A percentile compares a stretch with the other conserved stretches of the same genome.
These are phyloP conservation scores for Paecilomyces fulvus DNA, from an alignment of 2,329 filamentous ascomycete species.

Conservation along the genomic window DNA sequence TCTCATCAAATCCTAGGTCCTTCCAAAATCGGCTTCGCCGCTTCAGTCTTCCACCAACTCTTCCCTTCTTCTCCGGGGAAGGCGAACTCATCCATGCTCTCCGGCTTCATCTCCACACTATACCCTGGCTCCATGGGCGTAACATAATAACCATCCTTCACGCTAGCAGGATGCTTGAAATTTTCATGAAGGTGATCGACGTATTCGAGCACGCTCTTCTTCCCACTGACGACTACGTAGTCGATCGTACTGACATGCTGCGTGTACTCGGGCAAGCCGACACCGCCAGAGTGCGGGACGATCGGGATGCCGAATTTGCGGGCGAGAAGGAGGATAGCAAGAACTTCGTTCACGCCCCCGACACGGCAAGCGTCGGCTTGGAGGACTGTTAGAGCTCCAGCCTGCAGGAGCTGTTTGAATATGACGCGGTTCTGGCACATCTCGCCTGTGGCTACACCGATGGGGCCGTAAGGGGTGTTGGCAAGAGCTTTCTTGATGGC, in stretches of 20 bases:
- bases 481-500: slow-evolving; percentile 72
- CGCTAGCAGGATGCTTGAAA: slow-evolving; percentile 71
- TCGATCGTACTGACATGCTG: slow-evolving; percentile 89
- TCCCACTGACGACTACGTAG: slow-evolving; percentile 77
- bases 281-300: slow-evolving; percentile 81
- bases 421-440: slow-evolving; percentile 94
- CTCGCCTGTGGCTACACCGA: slow-evolving; percentile 84
- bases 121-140: slow-evolving; percentile 78
- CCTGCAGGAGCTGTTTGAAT: slow-evolving; percentile 82
- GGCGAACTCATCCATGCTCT: slow-evolving; percentile 70
- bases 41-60: slow-evolving; percentile 78
- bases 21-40: slow-evolving; percentile 67
- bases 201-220: slow-evolving; percentile 77
- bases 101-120: slow-evolving; percentile 86
- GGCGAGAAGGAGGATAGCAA: slow-evolving; percentile 82
- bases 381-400: slow-evolving; percentile 75
- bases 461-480: slow-evolving; percentile 44
- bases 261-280: slow-evolving; percentile 87
- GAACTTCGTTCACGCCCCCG: slow-evolving; percentile 83
- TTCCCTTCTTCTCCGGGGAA: slow-evolving; percentile 70
- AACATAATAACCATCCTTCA: slow-evolving; percentile 79
- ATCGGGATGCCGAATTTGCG: slow-evolving; percentile 62
- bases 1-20: slow-evolving; percentile 29
- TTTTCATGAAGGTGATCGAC: slow-evolving; percentile 92
- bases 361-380: slow-evolving; percentile 87